Evolutionary conservation across 1,284 basidiomycete species (phyloP).

Genomic region (Rhizoctonia solani): DNA sequence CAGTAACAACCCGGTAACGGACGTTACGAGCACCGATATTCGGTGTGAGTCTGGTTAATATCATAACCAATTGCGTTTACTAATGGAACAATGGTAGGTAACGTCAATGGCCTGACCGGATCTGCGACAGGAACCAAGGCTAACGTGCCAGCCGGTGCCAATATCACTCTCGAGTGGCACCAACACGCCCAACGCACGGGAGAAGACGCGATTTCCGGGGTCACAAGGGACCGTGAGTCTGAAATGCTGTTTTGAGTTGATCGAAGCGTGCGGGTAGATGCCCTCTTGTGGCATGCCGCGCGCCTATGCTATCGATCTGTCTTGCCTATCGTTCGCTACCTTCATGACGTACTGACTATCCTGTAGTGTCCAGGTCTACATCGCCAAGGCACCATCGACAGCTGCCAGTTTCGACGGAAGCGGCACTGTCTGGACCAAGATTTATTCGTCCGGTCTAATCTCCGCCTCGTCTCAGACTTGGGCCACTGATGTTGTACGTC

Average conservation of each 20-base stretch:
- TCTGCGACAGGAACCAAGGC: constrained; percentile 47
- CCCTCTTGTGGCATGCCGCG: too few relatives aligned
- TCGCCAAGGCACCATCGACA: constrained; percentile 55
- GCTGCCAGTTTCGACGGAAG: constrained; percentile 54
- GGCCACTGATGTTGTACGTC: constrained; percentile 54
- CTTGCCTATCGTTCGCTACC: too few relatives aligned
- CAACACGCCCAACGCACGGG: constrained; percentile 57
- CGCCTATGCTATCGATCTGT: too few relatives aligned
- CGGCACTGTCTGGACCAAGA: constrained; percentile 59
- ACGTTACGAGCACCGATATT: constrained; percentile 55
- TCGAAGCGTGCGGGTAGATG: too few relatives aligned
- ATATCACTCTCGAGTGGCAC: constrained; percentile 53
- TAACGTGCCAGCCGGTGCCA: constrained; percentile 50
- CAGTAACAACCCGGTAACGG: constrained; percentile 58
- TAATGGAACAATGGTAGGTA: constrained; percentile 40
- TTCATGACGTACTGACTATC: too few relatives aligned
- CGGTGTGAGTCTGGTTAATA: constrained; percentile 43
- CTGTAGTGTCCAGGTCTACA: constrained; percentile 53
- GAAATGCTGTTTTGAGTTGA: too few relatives aligned
- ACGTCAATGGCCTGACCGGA: constrained; percentile 55
- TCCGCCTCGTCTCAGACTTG: constrained; percentile 48
- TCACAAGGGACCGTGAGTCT: constrained; percentile 55
- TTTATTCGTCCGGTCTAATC: constrained; percentile 55
- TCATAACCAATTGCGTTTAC: background rate
- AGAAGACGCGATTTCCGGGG: constrained; percentile 58